Evolutionary conservation across 768 basidiomycete species (phyloP).

Genomic region (Lentinula boryana): DNA sequence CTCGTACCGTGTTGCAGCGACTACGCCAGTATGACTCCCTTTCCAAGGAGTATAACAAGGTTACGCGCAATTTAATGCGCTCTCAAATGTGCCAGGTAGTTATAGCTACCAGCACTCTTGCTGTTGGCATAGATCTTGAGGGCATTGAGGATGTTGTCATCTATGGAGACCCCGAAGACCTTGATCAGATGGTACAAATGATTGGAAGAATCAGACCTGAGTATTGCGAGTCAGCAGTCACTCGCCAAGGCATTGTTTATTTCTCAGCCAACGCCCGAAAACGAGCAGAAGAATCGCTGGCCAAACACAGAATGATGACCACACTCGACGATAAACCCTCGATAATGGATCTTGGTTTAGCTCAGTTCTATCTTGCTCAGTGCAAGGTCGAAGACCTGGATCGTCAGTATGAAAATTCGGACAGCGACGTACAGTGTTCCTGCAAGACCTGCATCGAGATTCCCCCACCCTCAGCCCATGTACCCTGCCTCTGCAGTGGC

Average conservation of each 20-base stretch:
- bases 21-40: not conserved
- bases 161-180: constrained; percentile 14
- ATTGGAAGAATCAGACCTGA: not conserved
- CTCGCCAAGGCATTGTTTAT: not conserved
- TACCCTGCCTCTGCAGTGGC: too few relatives aligned
- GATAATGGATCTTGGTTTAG: too few relatives aligned
- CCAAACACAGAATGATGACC: too few relatives aligned
- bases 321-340: too few relatives aligned
- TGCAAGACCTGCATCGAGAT: too few relatives aligned
- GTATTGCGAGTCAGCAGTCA: not conserved
- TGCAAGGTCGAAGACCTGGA: too few relatives aligned
- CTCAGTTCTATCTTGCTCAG: too few relatives aligned
- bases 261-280: not conserved
- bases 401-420: too few relatives aligned
- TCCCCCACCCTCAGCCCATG: too few relatives aligned
- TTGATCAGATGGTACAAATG: constrained; percentile 12
- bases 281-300: not conserved
- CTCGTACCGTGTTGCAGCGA: constrained; percentile 9
- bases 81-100: not conserved
- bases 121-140: not conserved
- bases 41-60: not conserved
- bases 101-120: not conserved
- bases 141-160: constrained; percentile 12
- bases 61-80: not conserved
- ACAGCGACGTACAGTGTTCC: too few relatives aligned